Evolutionary conservation across 345 rosid genomes (phyloP).

Genomic region (Eucalyptus rudis): DNA sequence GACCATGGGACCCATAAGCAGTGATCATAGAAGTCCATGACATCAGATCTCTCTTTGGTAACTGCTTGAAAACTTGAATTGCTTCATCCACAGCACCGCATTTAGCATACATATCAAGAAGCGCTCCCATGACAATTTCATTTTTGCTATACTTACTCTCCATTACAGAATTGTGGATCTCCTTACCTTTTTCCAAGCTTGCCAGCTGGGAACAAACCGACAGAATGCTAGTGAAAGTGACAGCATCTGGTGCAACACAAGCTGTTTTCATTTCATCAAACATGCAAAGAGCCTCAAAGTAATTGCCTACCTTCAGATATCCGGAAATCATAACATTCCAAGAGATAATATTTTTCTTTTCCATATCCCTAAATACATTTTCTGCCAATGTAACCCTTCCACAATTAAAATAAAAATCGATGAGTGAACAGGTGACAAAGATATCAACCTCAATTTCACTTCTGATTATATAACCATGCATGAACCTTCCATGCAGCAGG

Average conservation of each 20-base stretch:
- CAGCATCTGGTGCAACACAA: slow-evolving; percentile 39
- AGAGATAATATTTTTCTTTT: slow-evolving; percentile 7
- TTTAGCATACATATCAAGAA: slow-evolving; percentile 79
- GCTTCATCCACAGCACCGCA: slow-evolving; percentile 74
- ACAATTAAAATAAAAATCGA: slow-evolving; percentile 60
- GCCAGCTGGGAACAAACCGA: slow-evolving; percentile 63
- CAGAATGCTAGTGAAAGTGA: slow-evolving; percentile 45
- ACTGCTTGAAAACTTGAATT: slow-evolving; percentile 14
- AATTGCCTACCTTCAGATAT: slow-evolving; percentile 27
- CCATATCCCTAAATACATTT: slow-evolving; percentile 21
- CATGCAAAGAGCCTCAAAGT: slow-evolving; percentile 33
- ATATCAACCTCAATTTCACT: slow-evolving; percentile 18
- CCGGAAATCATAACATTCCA: slow-evolving; percentile 77
- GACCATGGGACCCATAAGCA: slow-evolving; percentile 70
- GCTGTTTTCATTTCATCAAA: slow-evolving; percentile 28
- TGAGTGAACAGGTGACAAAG: slow-evolving; percentile 21
- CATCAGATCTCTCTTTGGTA: slow-evolving; percentile 42
- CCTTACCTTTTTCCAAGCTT: slow-evolving; percentile 53
- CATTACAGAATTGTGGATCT: slow-evolving; percentile 29
- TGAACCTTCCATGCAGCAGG: slow-evolving; percentile 35
- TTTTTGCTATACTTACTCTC: slow-evolving; percentile 19
- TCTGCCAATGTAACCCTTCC: slow-evolving; percentile 37
- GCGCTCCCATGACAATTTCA: slow-evolving; percentile 52
- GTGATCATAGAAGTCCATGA: slow-evolving; percentile 72
- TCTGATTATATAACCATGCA: slow-evolving; percentile 44